Percentiles rank a stretch among this genome's conserved stretches.
These are phyloP conservation scores for Naganishia antarctica DNA, from an alignment of 768 basidiomycete species.

Conservation along the genomic window DNA sequence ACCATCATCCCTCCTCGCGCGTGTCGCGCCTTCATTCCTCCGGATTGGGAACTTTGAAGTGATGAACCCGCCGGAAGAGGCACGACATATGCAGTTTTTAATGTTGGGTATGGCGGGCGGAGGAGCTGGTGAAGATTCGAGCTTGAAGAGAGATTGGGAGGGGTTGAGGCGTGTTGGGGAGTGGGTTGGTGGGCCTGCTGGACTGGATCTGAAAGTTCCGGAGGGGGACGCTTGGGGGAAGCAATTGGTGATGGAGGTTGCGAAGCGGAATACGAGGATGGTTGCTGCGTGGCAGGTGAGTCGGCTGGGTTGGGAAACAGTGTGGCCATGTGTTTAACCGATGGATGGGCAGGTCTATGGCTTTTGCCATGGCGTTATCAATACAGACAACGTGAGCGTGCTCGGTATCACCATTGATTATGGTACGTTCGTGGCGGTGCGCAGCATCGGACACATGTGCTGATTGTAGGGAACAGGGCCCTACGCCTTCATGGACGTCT, in stretches of 20 bases:
- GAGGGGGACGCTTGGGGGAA: conserved; percentile 64
- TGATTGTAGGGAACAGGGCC: conserved; percentile 52
- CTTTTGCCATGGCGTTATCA: conserved; percentile 76
- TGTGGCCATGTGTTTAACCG: no score
- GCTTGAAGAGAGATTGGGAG: conserved; percentile 62
- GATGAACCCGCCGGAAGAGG: conserved; percentile 62
- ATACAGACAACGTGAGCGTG: conserved; percentile 73
- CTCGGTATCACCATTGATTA: conserved; percentile 56
- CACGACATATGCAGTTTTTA: conserved; percentile 45
- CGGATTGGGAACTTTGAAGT: conserved; percentile 89
- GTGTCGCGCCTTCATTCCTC: conserved; percentile 82
- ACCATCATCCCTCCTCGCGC: conserved; percentile 65
- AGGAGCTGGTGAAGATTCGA: conserved; percentile 37
- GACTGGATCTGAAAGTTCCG: conserved; percentile 50
- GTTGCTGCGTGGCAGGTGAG: conserved; percentile 85
- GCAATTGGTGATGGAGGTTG: conserved; percentile 68
- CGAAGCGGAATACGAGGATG: conserved; percentile 81
- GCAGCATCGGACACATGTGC: no score
- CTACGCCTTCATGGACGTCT: conserved; percentile 93
- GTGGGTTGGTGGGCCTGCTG: conserved; percentile 58
- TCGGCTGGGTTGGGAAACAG: no score
- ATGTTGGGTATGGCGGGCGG: conserved; percentile 46
- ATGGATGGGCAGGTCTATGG: conserved; percentile 38
- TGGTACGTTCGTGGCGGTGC: conserved; percentile 49
- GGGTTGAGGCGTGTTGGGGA: conserved; percentile 68